These are phyloP conservation scores for Ustilago esculenta DNA, from an alignment of 1,284 basidiomycete species.

Conservation along the genomic window DNA sequence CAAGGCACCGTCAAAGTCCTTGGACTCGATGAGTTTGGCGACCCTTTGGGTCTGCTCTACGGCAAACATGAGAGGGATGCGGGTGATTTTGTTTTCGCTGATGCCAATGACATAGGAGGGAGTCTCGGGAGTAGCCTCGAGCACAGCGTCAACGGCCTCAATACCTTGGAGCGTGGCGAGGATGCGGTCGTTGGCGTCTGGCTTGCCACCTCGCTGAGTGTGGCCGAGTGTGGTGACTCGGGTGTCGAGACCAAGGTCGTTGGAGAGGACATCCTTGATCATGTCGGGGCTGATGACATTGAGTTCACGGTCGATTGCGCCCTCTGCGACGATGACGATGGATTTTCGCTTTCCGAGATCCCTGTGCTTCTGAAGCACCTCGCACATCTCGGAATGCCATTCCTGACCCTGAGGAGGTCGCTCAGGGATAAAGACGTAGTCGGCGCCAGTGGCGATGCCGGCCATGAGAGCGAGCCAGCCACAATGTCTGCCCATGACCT, in stretches of 20 bases:
- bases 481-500: constrained; percentile 98
- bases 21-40: constrained; percentile 80
- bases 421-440: constrained; percentile 98
- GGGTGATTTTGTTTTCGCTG: constrained; percentile 91
- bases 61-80: constrained; percentile 89
- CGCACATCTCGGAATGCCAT: constrained; percentile 94
- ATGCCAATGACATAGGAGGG: constrained; percentile 98
- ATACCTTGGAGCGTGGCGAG: constrained; percentile 93
- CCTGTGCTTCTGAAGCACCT: constrained; percentile 87
- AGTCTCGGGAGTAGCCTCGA: constrained; percentile 87
- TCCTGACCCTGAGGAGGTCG: constrained; percentile 79
- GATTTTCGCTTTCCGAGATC: constrained; percentile 93
- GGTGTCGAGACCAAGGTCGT: constrained; percentile 90
- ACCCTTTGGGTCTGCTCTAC: constrained; percentile 87
- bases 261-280: constrained; percentile 86
- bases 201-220: constrained; percentile 92
- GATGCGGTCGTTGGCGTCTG: constrained; percentile 91
- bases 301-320: constrained; percentile 85
- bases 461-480: constrained; percentile 96
- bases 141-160: constrained; percentile 87
- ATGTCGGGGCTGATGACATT: constrained; percentile 89
- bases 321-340: constrained; percentile 97
- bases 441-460: constrained; percentile 91
- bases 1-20: constrained; percentile 88
- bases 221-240: constrained; percentile 98